A percentile compares a stretch with the other conserved stretches of the same genome.
These are phyloP conservation scores for Periconia macrospinosa DNA, from an alignment of 2,329 filamentous ascomycete species.

Conservation along the genomic window DNA sequence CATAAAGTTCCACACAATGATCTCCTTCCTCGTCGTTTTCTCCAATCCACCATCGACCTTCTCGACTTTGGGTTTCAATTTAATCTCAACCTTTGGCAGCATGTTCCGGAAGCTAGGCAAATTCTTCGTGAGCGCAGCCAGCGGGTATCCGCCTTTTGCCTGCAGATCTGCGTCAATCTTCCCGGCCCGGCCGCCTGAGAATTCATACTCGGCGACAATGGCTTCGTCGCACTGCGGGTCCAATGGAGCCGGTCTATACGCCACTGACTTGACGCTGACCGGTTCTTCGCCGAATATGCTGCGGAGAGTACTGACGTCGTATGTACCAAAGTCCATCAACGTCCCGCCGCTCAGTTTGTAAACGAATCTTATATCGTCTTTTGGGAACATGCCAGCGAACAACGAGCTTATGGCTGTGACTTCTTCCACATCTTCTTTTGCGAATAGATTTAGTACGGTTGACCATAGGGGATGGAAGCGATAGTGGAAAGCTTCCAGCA, in stretches of 20 bases:
- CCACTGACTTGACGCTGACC: conserved; percentile 19
- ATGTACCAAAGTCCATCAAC: conserved; percentile 44
- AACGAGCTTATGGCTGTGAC: conserved; percentile 31
- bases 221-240: conserved; percentile 24
- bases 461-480: conserved; percentile 49
- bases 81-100: conserved; percentile 15
- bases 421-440: conserved; percentile 35
- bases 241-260: conserved; percentile 4
- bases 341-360: conserved; percentile 44
- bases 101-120: conserved; percentile 17
- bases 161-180: conserved; percentile 16
- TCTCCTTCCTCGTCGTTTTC: conserved; percentile 11
- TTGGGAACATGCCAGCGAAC: conserved; percentile 25
- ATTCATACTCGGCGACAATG: conserved; percentile 22
- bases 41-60: conserved; percentile 5
- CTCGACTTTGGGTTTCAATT: conserved; percentile 10
- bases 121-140: conserved; percentile 20
- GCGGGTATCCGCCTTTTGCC: conserved; percentile 19
- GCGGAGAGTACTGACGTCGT: conserved; percentile 37
- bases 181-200: conserved; percentile 22
- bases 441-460: conserved; percentile 38
- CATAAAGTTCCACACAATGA: conserved; percentile 23
- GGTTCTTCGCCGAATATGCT: conserved; percentile 30
- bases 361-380: conserved; percentile 43
- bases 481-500: conserved; percentile 51